phyloP scores from a whole-genome alignment of 23 red algal genomes.

The Gracilaria vermiculophylla region DNA sequence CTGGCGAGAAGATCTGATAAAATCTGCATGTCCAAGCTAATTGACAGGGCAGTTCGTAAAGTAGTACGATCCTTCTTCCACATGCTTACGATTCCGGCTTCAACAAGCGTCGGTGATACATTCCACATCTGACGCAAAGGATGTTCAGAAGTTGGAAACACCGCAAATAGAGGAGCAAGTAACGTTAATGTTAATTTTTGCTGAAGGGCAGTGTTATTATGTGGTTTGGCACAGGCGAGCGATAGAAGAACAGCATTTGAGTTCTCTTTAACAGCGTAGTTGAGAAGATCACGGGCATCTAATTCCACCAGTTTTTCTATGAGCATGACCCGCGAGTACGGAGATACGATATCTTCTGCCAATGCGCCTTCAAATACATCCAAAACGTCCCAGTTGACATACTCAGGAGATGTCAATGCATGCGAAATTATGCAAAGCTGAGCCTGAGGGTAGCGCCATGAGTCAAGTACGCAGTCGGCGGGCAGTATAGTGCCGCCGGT shows the following conservation, averaged over 20 bases:
- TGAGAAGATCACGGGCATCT: constrained; percentile 48
- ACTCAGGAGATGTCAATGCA: constrained; percentile 34
- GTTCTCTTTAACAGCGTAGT: constrained; percentile 35
- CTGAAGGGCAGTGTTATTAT: constrained; percentile 29
- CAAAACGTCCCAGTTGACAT: constrained; percentile 51
- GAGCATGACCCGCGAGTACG: constrained; percentile 43
- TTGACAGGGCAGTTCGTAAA: constrained; percentile 55
- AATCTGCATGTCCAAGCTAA: constrained; percentile 72
- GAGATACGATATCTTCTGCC: constrained; percentile 33
- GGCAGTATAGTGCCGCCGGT: constrained; percentile 50
- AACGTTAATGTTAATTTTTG: constrained; percentile 60
- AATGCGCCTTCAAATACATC: constrained; percentile 30
- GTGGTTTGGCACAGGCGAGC: constrained; percentile 45
- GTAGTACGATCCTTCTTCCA: constrained; percentile 56
- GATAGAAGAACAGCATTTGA: constrained; percentile 46
- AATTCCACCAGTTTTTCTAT: constrained; percentile 69
- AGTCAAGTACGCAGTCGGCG: constrained; percentile 43
- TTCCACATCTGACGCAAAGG: constrained; percentile 62
- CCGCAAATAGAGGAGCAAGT: constrained; percentile 38
- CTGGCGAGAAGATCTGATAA: constrained; percentile 72
- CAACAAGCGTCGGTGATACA: constrained; percentile 36
- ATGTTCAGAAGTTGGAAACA: constrained; percentile 33
- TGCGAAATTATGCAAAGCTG: constrained; percentile 55
- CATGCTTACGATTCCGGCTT: constrained; percentile 54
- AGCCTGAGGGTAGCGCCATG: constrained; percentile 44